Conservation (phyloP, 78 protist genomes). For the Emiliania huxleyi region DNA sequence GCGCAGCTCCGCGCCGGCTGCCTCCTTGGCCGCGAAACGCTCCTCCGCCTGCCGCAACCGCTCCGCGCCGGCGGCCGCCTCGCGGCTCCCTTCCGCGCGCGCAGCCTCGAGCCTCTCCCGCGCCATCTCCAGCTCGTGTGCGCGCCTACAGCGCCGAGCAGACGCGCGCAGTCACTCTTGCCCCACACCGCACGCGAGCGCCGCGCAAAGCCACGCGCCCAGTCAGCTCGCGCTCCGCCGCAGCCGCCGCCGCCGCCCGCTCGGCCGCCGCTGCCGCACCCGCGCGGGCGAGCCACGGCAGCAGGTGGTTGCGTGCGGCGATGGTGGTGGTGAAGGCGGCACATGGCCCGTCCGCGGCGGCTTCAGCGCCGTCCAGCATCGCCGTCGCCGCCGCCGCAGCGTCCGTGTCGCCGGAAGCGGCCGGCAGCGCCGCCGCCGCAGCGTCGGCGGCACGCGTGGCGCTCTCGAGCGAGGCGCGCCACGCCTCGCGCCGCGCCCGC, state of each 20-base stretch:
- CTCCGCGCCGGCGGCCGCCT: background rate
- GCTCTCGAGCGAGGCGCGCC: background rate
- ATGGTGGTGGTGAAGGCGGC: background rate
- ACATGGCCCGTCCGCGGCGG: background rate
- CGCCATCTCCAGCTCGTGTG: background rate
- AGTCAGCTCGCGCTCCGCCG: background rate
- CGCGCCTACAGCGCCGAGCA: too few relatives aligned
- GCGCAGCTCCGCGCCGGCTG: background rate
- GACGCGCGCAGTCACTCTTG: too few relatives aligned
- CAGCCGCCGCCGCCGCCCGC: background rate
- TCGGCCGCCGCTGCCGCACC: background rate
- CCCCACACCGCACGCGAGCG: too few relatives aligned
- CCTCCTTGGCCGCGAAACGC: background rate
- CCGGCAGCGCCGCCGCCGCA: background rate
- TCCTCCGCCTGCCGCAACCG: background rate
- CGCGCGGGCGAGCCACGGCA: background rate
- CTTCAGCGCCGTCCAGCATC: background rate
- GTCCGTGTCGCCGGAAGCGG: background rate
- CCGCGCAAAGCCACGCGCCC: too few relatives aligned
- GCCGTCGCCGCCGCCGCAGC: background rate
- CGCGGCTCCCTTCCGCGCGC: background rate
- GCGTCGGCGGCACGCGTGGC: background rate
- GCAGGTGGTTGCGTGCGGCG: background rate
- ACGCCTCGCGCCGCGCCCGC: background rate
- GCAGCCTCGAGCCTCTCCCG: background rate